A percentile compares a stretch with the other conserved stretches of the same genome.
Conservation (phyloP, 257 asterid genomes). For the Forsythia viridissima region DNA sequence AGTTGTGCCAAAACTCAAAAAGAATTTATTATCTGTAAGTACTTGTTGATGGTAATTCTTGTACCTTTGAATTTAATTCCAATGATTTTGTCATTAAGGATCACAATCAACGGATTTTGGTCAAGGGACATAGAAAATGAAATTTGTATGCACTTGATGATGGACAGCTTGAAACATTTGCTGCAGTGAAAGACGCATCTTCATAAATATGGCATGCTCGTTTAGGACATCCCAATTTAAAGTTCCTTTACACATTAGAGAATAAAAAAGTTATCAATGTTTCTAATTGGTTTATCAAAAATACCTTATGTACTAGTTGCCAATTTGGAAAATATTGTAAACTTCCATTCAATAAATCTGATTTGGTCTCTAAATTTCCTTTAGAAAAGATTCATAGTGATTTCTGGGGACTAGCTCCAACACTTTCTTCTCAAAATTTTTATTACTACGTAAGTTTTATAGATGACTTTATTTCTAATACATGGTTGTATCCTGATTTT, state of each 20-base stretch:
- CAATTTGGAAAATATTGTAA: background rate
- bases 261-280: background rate
- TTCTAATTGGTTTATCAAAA: background rate
- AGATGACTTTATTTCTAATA: too few species aligned
- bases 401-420: too few species aligned
- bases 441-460: too few species aligned
- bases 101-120: too few species aligned
- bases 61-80: background rate
- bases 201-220: background rate
- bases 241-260: background rate
- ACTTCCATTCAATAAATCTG: background rate
- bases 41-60: constrained; percentile 2
- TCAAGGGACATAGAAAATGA: background rate
- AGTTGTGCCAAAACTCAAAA: constrained; percentile 3
- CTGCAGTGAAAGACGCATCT: background rate
- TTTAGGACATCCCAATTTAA: constrained; percentile 2
- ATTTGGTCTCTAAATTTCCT: too few species aligned
- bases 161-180: background rate
- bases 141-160: background rate
- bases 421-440: too few species aligned
- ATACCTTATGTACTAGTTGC: constrained; percentile 1
- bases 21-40: background rate
- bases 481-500: background rate
- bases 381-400: too few species aligned
- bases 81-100: background rate